These are phyloP conservation scores for Pseudonectria buxi DNA, from an alignment of 2,329 filamentous ascomycete species.

Conservation along the genomic window DNA sequence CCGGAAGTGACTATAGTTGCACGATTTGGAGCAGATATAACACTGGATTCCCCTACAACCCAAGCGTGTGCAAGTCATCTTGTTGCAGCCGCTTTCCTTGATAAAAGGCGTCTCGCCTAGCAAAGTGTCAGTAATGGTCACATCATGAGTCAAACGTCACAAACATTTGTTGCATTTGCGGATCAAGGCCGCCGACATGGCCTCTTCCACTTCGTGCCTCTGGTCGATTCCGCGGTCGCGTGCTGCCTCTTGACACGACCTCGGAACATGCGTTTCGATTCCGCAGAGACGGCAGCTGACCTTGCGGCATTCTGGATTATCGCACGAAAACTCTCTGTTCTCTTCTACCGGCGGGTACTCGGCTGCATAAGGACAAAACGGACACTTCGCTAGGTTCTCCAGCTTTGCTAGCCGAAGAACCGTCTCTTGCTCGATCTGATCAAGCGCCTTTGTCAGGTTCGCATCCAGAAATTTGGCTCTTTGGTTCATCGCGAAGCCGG, in stretches of 20 bases:
- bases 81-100: slow-evolving; percentile 76
- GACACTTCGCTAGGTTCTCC: slow-evolving; percentile 67
- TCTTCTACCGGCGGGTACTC: slow-evolving; percentile 61
- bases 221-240: slow-evolving; percentile 52
- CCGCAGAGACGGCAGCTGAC: slow-evolving; percentile 64
- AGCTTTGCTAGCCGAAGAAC: slow-evolving; percentile 63
- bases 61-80: slow-evolving; percentile 62
- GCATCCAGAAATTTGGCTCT: slow-evolving; percentile 51
- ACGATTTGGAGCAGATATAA: slow-evolving; percentile 65
- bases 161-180: slow-evolving; percentile 64
- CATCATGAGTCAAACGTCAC: slow-evolving; percentile 6
- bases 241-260: slow-evolving; percentile 61
- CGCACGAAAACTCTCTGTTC: slow-evolving; percentile 68
- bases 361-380: slow-evolving; percentile 75
- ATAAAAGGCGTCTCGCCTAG: slow-evolving; percentile 65
- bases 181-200: slow-evolving; percentile 74
- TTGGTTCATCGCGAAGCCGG: slow-evolving; percentile 51
- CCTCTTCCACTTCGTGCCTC: slow-evolving; percentile 70
- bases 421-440: slow-evolving; percentile 64
- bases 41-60: slow-evolving; percentile 50
- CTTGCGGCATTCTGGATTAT: slow-evolving; percentile 56
- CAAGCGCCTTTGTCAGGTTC: slow-evolving; percentile 54
- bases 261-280: slow-evolving; percentile 62
- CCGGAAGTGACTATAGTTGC: slow-evolving; percentile 65
- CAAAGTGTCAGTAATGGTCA: slow-evolving; percentile 9